Evolutionary conservation across 2,329 filamentous ascomycete genomes (phyloP).

Genomic region (Aspergillus melleus): DNA sequence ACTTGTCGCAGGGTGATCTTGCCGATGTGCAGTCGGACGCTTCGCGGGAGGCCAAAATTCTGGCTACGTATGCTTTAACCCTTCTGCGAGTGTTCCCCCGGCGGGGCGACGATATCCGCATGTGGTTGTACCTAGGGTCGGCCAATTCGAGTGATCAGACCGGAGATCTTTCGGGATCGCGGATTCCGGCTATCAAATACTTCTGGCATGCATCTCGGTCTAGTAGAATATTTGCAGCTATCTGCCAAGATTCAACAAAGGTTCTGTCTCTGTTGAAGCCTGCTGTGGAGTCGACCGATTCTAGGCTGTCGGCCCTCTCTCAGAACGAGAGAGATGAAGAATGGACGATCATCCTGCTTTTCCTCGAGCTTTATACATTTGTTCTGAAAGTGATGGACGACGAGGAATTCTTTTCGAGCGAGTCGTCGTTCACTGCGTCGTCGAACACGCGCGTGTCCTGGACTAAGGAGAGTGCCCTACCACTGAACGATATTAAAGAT

Average conservation of each 20-base stretch:
- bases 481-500: conserved; percentile 67
- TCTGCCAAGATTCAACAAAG: conserved; percentile 57
- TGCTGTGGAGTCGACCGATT: conserved; percentile 42
- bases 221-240: conserved; percentile 58
- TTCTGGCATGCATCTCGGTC: conserved; percentile 72
- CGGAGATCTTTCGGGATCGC: conserved; percentile 31
- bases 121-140: conserved; percentile 85
- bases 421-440: conserved; percentile 47
- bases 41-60: conserved; percentile 64
- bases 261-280: conserved; percentile 59
- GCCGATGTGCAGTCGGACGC: conserved; percentile 35
- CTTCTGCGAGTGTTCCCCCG: conserved; percentile 81
- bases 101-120: conserved; percentile 82
- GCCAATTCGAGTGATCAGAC: conserved; percentile 45
- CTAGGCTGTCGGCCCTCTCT: conserved; percentile 19
- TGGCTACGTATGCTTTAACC: conserved; percentile 84
- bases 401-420: conserved; percentile 81
- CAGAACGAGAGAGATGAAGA: conserved; percentile 60
- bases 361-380: conserved; percentile 92
- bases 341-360: conserved; percentile 86
- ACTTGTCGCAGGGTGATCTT: conserved; percentile 22
- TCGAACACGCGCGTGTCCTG: conserved; percentile 55
- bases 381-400: conserved; percentile 91
- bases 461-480: conserved; percentile 65
- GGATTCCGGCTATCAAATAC: conserved; percentile 71